phyloP scores from a whole-genome alignment of 306 rosid genomes.

The Gleditsia sinensis region DNA sequence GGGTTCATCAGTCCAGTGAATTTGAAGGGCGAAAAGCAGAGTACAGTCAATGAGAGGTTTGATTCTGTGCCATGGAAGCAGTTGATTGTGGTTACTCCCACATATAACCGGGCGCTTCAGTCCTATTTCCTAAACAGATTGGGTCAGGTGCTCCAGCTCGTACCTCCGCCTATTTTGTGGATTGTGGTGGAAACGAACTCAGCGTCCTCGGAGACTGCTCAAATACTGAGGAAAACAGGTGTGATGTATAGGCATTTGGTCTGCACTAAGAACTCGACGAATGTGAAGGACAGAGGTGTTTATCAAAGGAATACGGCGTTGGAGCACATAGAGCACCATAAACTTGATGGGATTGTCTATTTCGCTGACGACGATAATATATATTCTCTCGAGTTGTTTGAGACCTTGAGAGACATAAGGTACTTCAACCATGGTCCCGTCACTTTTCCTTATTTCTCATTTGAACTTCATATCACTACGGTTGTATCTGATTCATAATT shows the following conservation, averaged over 20 bases:
- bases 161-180: conserved; percentile 82
- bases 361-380: conserved; percentile 91
- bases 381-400: conserved; percentile 75
- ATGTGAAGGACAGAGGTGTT: conserved; percentile 85
- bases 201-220: conserved; percentile 87
- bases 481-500: conserved; percentile 21
- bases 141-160: conserved; percentile 76
- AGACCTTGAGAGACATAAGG: conserved; percentile 74
- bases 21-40: conserved; percentile 24
- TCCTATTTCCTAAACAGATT: conserved; percentile 75
- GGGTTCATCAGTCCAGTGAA: conserved; percentile 41
- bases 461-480: neutral
- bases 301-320: conserved; percentile 84
- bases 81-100: conserved; percentile 83
- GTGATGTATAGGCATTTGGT: conserved; percentile 91
- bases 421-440: conserved; percentile 20
- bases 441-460: neutral
- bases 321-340: conserved; percentile 85
- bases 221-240: conserved; percentile 82
- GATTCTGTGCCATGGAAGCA: conserved; percentile 66
- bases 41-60: conserved; percentile 8
- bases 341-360: conserved; percentile 84
- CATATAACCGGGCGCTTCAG: conserved; percentile 70
- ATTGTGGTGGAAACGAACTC: conserved; percentile 79
- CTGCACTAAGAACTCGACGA: conserved; percentile 59